Evolutionary conservation across 2,329 filamentous ascomycete species (phyloP), one percentile per base, ranked within the genome.

Genomic region (Neofusicoccum parvum): DNA sequence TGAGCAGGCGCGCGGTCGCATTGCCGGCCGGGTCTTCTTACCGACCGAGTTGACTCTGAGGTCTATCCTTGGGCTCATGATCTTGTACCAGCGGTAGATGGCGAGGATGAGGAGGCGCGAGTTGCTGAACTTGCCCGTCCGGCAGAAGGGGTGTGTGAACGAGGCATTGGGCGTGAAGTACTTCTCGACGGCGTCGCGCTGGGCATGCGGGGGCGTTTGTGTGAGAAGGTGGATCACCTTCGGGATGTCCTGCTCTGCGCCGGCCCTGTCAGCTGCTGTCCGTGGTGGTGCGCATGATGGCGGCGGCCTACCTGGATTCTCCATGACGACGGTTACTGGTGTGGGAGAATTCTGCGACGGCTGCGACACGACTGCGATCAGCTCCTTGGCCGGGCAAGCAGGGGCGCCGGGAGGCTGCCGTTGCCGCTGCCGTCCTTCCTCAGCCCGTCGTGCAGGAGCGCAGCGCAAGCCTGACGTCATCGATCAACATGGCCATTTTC

Each of bases 101-200:
- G 84, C 83, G 54, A 85, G 80, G 17, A 96, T 83, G 5, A 91
- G 74, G 78, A 83, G 87, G 49, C 91, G 84, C 10, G 90, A 94
- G 68, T 89, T 86, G 11, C 79, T 72, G 69, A 83, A 86, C 67
- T 77, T 81, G 49, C 81, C 82, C 2, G 92, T 91, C 12, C 87
- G 86, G 72, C 90, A 93, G 75, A 94, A 90, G 0, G 92, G 92
- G 70, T 96, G 92, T 3, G 86, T 84, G 74, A 96, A 95, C 36
- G 87, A 85, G 9, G 91, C 90, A 72, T 89, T 81, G 10, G 85
- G 84, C 0, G 89, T 86, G 77, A 94, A 96, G 79, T 91, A 94
- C n/a, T 80, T 82, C 65, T 90, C 82, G 27, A 96, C 81, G 0
- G 90, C 82, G 3, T 83, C 80, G 64, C 83, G 79, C 76, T 96